Base-by-base conservation (phyloP, 2,329 filamentous ascomycete species). In the Magnaporthiopsis incrustans region DNA sequence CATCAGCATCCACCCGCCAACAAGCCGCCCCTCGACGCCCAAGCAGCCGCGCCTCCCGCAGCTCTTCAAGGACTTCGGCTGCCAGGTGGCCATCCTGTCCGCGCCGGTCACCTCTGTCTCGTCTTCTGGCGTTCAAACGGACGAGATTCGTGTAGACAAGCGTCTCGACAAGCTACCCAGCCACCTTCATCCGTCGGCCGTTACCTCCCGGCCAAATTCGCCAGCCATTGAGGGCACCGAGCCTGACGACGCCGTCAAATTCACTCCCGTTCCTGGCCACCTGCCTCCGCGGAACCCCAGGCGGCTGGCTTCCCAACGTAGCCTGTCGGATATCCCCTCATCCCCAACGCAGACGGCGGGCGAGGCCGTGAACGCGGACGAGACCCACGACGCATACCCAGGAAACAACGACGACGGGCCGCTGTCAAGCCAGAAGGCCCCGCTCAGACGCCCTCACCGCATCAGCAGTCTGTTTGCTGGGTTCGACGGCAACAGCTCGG, bases 1-100 rank as follows among this genome's bases (percentile, higher is more conserved):
- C 70, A 99, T 99, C 72, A 90, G 91, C 64, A 91, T 99, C 62
- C 90, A 96, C 69, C 95, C 95, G 38, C 94, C 95, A 0, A 86
- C 83, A 3, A 96, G 92, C 64, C 85, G 90, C 60, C 92, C 94
- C n/a, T 81, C 88, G 5, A 92, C 92, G 2, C 92, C 92, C 2
- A 85, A 84, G 60, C 85, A 89, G 68, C 87, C 89, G 62, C 82
- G 87, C 7, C 84, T 96, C 64, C 87, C 96, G 35, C 92, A 92
- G 63, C 87, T 93, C 64, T 86, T 86, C 67, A 97, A 92, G 74
- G 92, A 92, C 75, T 87, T 89, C 67, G 88, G 87, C 25, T 94
- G 89, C 70, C 95, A 99, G 75, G 92, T 92, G 32, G 82, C 82
- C 53, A 78, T 86, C 61, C 50, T 63, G n/a, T 74, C 81, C 14